Percentiles rank a stretch among this genome's conserved stretches.
Conservation (phyloP, 108 stramenopile genomes). For the Nitzschia inconspicua region DNA sequence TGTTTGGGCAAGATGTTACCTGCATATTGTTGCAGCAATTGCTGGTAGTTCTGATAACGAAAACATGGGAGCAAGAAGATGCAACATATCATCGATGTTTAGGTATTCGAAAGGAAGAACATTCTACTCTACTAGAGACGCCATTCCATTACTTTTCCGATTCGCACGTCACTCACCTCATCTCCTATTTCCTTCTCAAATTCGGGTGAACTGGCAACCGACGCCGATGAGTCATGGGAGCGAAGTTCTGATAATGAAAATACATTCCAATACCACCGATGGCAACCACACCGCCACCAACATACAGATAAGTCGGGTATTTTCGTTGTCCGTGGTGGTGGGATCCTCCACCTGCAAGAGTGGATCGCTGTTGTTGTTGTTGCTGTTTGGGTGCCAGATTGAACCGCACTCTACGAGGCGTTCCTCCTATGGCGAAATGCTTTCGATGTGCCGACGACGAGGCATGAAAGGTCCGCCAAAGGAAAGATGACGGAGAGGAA, state of each 20-base stretch:
- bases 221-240: conserved; percentile 65
- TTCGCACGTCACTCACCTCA: neutral
- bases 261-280: conserved; percentile 41
- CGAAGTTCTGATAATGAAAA: conserved; percentile 54
- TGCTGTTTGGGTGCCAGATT: no score
- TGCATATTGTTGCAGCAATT: conserved; percentile 43
- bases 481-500: no score
- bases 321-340: no score
- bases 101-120: neutral
- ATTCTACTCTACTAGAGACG: neutral
- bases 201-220: conserved; percentile 57
- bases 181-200: conserved; percentile 60
- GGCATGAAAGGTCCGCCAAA: no score
- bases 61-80: neutral
- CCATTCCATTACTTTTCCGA: neutral
- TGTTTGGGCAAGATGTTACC: conserved; percentile 48
- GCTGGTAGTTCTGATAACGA: conserved; percentile 38
- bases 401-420: no score
- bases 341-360: no score
- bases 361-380: no score
- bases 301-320: conserved; percentile 49
- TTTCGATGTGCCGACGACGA: no score
- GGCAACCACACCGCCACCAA: conserved; percentile 32
- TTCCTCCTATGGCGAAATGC: no score
- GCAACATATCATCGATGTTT: neutral